Percentiles rank a stretch among this genome's conserved stretches.
Evolutionary conservation across 305 asterid genomes (phyloP).

Genomic region (Vinca major): DNA sequence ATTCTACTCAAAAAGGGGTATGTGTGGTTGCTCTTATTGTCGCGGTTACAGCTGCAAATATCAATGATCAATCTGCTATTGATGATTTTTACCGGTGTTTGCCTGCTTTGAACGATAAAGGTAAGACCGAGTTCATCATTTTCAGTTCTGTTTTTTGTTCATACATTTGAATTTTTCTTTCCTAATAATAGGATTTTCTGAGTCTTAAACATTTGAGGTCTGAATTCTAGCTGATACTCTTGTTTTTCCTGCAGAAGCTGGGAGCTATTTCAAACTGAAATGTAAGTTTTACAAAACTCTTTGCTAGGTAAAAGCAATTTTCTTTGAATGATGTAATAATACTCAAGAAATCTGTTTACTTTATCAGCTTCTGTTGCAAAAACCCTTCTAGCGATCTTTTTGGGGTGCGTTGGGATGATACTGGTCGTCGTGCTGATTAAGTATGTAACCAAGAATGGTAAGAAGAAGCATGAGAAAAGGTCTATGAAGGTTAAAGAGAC

Average conservation of each 20-base stretch:
- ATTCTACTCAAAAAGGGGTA: constrained; percentile 28
- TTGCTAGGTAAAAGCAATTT: too few relatives aligned
- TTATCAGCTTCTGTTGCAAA: constrained; percentile 40
- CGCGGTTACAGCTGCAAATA: constrained; percentile 33
- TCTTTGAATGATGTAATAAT: background rate
- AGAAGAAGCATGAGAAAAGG: constrained; percentile 27
- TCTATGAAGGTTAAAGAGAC: constrained; percentile 21
- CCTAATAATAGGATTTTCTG: background rate
- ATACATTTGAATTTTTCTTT: background rate
- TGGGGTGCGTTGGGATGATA: constrained; percentile 33
- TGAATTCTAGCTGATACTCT: background rate
- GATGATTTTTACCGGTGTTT: constrained; percentile 51
- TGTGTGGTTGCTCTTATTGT: constrained; percentile 45
- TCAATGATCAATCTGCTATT: constrained; percentile 17
- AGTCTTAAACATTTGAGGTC: background rate
- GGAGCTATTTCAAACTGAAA: constrained; percentile 38
- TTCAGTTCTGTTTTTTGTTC: background rate
- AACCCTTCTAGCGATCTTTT: constrained; percentile 37
- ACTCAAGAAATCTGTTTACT: constrained; percentile 4
- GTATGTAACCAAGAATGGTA: constrained; percentile 35
- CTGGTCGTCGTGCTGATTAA: constrained; percentile 38
- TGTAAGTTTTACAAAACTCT: constrained; percentile 30
- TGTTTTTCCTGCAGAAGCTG: constrained; percentile 27
- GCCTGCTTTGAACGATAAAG: constrained; percentile 40
- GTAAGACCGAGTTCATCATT: constrained; percentile 21